Conservation (phyloP, 2,329 filamentous ascomycete genomes). For the Knoxdaviesia capensis region DNA sequence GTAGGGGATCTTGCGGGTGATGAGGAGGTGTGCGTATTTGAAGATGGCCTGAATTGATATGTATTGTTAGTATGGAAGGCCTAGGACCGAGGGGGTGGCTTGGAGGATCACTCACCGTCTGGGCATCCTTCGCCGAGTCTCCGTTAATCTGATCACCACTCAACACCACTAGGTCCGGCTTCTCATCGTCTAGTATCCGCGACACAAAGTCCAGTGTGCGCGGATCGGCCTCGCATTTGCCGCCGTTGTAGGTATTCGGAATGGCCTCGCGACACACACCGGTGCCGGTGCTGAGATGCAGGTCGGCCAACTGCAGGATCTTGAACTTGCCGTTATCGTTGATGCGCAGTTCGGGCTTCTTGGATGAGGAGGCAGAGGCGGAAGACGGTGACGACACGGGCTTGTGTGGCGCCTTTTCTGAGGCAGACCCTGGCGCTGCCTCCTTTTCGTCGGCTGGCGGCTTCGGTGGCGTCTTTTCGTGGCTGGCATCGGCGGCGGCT, state of each 20-base stretch:
- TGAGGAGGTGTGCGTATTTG: constrained; percentile 73
- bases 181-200: constrained; percentile 73
- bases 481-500: neutral
- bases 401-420: too few species aligned
- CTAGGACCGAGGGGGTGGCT: neutral
- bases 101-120: constrained; percentile 38
- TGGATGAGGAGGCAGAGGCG: constrained; percentile 11
- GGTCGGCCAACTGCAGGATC: constrained; percentile 88
- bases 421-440: too few species aligned
- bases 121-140: constrained; percentile 75
- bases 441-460: too few species aligned
- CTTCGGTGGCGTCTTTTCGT: neutral
- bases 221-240: constrained; percentile 76
- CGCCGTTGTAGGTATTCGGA: constrained; percentile 49
- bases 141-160: constrained; percentile 94
- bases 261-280: constrained; percentile 75
- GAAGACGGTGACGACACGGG: too few species aligned
- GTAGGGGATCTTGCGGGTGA: constrained; percentile 77
- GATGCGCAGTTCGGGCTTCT: constrained; percentile 58
- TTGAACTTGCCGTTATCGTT: constrained; percentile 86
- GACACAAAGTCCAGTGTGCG: constrained; percentile 79
- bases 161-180: constrained; percentile 77
- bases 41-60: constrained; percentile 50
- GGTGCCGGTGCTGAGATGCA: constrained; percentile 80
- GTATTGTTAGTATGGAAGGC: neutral